A percentile compares a stretch with the other conserved stretches of the same genome.
Evolutionary conservation across 495 filamentous ascomycete species (phyloP).

Genomic region (Penicillium pulvis): DNA sequence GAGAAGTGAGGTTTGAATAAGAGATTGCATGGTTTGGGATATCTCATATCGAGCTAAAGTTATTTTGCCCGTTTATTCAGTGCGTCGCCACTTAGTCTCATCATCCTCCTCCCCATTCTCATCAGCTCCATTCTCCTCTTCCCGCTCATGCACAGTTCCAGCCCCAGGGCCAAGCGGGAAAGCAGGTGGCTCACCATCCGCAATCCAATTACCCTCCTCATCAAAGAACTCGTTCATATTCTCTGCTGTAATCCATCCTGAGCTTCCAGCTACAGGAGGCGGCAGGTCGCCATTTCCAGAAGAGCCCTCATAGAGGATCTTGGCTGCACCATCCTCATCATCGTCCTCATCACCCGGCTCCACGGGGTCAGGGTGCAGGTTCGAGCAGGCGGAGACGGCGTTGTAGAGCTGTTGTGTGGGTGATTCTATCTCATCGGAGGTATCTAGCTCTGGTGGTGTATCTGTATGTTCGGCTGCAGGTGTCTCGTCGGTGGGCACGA

Average conservation of each 20-base stretch:
- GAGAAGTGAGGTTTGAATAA: neutral
- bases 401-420: conserved; percentile 64
- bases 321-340: conserved; percentile 49
- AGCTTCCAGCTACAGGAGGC: conserved; percentile 79
- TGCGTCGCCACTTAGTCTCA: conserved; percentile 64
- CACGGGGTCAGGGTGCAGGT: conserved; percentile 84
- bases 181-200: conserved; percentile 38
- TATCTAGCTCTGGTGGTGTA: neutral
- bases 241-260: conserved; percentile 95
- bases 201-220: conserved; percentile 64
- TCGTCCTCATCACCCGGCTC: conserved; percentile 41
- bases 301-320: conserved; percentile 14
- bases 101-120: conserved; percentile 43
- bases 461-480: conserved; percentile 7
- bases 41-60: neutral
- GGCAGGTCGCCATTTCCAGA: conserved; percentile 59
- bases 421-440: conserved; percentile 35
- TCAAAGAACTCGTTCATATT: conserved; percentile 84
- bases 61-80: conserved; percentile 37
- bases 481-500: conserved; percentile 51
- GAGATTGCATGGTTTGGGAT: neutral
- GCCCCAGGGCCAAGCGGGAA: conserved; percentile 57
- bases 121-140: conserved; percentile 34
- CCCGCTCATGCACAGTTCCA: conserved; percentile 56
- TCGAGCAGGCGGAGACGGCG: conserved; percentile 82